These are phyloP conservation scores for Brassica carinata DNA, from an alignment of 345 rosid genomes.

Conservation along the genomic window DNA sequence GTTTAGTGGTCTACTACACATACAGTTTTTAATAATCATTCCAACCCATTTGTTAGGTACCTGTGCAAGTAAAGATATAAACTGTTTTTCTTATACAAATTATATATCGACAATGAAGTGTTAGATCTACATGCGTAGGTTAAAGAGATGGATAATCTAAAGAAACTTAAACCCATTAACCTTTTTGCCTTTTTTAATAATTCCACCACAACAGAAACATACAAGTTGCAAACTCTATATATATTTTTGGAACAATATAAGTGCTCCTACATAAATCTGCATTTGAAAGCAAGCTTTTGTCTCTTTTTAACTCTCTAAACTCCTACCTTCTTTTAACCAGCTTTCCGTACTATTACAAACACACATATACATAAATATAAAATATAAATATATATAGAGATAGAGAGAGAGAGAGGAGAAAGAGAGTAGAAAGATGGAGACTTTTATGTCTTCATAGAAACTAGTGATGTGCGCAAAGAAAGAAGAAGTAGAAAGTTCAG, in stretches of 20 bases:
- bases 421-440: conserved; percentile 33
- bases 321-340: conserved; percentile 41
- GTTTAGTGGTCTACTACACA: not conserved
- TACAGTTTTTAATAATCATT: not conserved
- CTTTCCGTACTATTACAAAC: conserved; percentile 28
- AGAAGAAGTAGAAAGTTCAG: conserved; percentile 65
- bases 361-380: not conserved
- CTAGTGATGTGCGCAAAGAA: conserved; percentile 61
- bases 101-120: not conserved
- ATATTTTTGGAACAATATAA: conserved; percentile 7
- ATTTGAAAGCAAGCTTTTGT: conserved; percentile 45
- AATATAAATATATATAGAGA: not conserved
- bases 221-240: conserved; percentile 39
- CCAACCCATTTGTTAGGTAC: not conserved
- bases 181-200: conserved; percentile 25
- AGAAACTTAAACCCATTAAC: conserved; percentile 36
- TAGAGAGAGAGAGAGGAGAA: not conserved
- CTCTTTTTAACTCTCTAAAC: conserved; percentile 41
- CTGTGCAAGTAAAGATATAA: not conserved
- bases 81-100: not conserved
- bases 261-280: conserved; percentile 35
- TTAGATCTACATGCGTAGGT: conserved; percentile 20
- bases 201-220: conserved; percentile 31
- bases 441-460: conserved; percentile 28
- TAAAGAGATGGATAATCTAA: conserved; percentile 26